Percentiles rank a stretch among this genome's conserved stretches.
Evolutionary conservation across 2,329 filamentous ascomycete species (phyloP).

Genomic region (Cytospora piceae): DNA sequence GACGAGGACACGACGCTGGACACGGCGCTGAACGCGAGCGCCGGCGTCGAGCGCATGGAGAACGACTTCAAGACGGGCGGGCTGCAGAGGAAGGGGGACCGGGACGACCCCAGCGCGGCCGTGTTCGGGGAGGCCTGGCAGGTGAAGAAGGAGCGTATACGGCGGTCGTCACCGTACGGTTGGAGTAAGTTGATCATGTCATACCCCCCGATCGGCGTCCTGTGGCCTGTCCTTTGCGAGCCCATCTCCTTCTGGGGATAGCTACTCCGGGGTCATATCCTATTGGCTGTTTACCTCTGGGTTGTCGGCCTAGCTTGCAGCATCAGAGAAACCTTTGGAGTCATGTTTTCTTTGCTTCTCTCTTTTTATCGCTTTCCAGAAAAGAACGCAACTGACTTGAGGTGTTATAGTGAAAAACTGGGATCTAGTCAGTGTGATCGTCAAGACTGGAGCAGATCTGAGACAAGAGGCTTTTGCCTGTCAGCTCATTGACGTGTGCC

Average conservation of each 20-base stretch:
- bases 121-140: constrained; percentile 88
- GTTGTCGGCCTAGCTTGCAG: neutral
- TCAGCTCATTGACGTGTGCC: constrained; percentile 79
- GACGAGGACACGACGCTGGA: constrained; percentile 59
- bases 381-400: constrained; percentile 39
- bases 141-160: constrained; percentile 80
- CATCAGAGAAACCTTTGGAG: neutral
- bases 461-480: constrained; percentile 86
- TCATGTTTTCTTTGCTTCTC: neutral
- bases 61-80: constrained; percentile 88
- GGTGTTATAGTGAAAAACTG: constrained; percentile 70
- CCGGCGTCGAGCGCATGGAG: constrained; percentile 82
- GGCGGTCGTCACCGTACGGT: constrained; percentile 81
- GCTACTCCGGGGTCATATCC: too few relatives aligned
- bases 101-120: constrained; percentile 82
- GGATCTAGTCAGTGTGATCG: constrained; percentile 85
- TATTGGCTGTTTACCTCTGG: too few relatives aligned
- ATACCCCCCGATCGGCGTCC: neutral
- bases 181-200: constrained; percentile 48
- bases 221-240: neutral
- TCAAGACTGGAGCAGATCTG: constrained; percentile 83
- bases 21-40: constrained; percentile 65
- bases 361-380: neutral
- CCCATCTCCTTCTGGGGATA: too few relatives aligned
- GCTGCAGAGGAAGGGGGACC: constrained; percentile 77